Conservation (phyloP, 2,329 filamentous ascomycete genomes). For the Arthrobotrys musiformis region DNA sequence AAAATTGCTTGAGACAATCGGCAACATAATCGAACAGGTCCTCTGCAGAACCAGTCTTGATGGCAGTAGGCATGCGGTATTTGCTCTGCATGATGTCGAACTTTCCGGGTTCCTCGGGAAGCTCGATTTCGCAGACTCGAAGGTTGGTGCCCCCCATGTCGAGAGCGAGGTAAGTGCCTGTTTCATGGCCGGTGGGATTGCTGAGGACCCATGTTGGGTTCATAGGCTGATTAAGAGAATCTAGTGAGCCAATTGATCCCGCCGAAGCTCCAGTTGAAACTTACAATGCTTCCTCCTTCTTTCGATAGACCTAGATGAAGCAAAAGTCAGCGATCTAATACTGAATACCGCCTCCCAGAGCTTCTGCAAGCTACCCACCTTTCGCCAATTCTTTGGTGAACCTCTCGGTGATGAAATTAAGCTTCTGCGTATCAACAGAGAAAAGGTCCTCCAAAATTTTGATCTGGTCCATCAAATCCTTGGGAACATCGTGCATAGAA, state of each 20-base stretch:
- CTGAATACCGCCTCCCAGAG: neutral
- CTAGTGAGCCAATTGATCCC: neutral
- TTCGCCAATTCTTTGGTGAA: conserved; percentile 90
- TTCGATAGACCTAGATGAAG: conserved; percentile 75
- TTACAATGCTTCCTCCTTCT: conserved; percentile 90
- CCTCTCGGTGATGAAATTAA: conserved; percentile 90
- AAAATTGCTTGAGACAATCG: conserved; percentile 89
- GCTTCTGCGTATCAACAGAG: conserved; percentile 78
- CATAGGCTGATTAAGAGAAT: conserved; percentile 76
- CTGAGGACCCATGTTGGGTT: conserved; percentile 96
- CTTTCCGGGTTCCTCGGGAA: conserved; percentile 86
- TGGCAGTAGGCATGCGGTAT: conserved; percentile 91
- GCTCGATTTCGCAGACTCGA: conserved; percentile 89
- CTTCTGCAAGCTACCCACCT: conserved; percentile 67
- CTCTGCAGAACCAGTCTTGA: conserved; percentile 84
- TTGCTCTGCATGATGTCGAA: conserved; percentile 97
- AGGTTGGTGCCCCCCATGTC: conserved; percentile 98
- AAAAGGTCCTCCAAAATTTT: conserved; percentile 85
- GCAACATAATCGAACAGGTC: conserved; percentile 96
- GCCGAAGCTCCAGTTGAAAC: conserved; percentile 62
- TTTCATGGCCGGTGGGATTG: conserved; percentile 86
- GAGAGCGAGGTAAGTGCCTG: conserved; percentile 85
- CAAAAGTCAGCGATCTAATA: conserved; percentile 5
- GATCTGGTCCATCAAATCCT: conserved; percentile 71
- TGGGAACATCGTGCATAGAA: conserved; percentile 87